Conservation (phyloP, 1,284 basidiomycete species). For the Microstroma glucosiphilum region DNA sequence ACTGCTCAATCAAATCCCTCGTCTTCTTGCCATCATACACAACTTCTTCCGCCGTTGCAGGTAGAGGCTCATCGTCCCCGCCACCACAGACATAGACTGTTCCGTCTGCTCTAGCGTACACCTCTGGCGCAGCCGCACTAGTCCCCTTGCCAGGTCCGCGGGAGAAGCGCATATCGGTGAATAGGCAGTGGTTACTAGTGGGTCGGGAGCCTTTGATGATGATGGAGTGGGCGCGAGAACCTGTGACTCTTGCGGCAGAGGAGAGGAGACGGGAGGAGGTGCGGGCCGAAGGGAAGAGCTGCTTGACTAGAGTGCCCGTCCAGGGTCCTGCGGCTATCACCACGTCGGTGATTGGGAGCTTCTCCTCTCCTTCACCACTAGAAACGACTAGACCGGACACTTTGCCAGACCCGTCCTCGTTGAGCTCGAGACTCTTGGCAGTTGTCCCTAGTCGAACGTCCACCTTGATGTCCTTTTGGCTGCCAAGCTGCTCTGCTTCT, state of each 20-base stretch:
- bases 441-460: too few relatives aligned
- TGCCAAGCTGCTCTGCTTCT: conserved; percentile 48
- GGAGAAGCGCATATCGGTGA: conserved; percentile 55
- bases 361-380: conserved; percentile 14
- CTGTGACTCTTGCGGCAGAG: neutral
- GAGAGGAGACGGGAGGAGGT: conserved; percentile 20
- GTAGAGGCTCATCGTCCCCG: conserved; percentile 52
- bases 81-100: conserved; percentile 52
- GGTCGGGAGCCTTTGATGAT: neutral
- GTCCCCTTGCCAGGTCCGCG: conserved; percentile 18
- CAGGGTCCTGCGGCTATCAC: conserved; percentile 75
- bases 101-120: conserved; percentile 50
- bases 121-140: conserved; percentile 29
- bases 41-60: conserved; percentile 36
- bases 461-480: conserved; percentile 15
- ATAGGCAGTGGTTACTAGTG: conserved; percentile 53
- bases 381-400: conserved; percentile 25
- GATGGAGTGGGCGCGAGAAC: neutral
- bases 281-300: conserved; percentile 54
- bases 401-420: conserved; percentile 6
- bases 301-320: conserved; percentile 61
- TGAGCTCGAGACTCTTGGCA: too few relatives aligned
- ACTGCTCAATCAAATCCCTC: conserved; percentile 54
- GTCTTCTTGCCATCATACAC: conserved; percentile 48
- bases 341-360: conserved; percentile 53